Percentiles rank a stretch among this genome's conserved stretches.
phyloP scores from a whole-genome alignment of 2,329 filamentous ascomycete species.

The Trichoderma brevicompactum region DNA sequence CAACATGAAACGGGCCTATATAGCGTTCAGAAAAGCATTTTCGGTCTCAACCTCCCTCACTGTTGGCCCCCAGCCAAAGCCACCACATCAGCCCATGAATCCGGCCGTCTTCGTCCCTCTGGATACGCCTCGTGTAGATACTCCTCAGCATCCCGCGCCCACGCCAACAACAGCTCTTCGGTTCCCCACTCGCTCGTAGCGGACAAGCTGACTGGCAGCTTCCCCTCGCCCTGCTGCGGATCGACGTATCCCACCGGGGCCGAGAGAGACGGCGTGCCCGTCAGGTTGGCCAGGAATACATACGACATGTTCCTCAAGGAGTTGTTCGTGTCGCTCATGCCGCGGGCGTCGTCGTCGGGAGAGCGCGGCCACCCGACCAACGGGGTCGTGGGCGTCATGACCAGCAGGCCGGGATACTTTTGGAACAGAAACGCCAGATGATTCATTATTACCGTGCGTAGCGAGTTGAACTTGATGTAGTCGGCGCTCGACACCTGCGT shows the following conservation, averaged over 20 bases:
- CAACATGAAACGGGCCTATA: background rate
- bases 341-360: slow-evolving; percentile 66
- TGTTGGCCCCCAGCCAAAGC: slow-evolving; percentile 33
- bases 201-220: slow-evolving; percentile 64
- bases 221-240: slow-evolving; percentile 60
- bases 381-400: slow-evolving; percentile 79
- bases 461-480: slow-evolving; percentile 71
- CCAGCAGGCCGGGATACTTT: slow-evolving; percentile 72
- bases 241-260: slow-evolving; percentile 75
- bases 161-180: slow-evolving; percentile 66
- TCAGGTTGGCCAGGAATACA: slow-evolving; percentile 82
- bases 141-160: slow-evolving; percentile 60
- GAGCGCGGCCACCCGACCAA: slow-evolving; percentile 72
- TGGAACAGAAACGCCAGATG: slow-evolving; percentile 75
- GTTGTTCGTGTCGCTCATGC: slow-evolving; percentile 73
- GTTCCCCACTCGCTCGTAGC: slow-evolving; percentile 69
- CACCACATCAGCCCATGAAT: slow-evolving; percentile 64
- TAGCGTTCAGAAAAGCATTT: too few species aligned
- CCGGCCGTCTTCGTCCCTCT: slow-evolving; percentile 55
- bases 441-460: slow-evolving; percentile 77
- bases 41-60: background rate
- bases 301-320: slow-evolving; percentile 83
- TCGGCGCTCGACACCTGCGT: slow-evolving; percentile 69
- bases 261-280: slow-evolving; percentile 74
- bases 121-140: slow-evolving; percentile 56